These are phyloP conservation scores for Botrytis tulipae DNA, from an alignment of 2,329 filamentous ascomycete species.

Conservation along the genomic window DNA sequence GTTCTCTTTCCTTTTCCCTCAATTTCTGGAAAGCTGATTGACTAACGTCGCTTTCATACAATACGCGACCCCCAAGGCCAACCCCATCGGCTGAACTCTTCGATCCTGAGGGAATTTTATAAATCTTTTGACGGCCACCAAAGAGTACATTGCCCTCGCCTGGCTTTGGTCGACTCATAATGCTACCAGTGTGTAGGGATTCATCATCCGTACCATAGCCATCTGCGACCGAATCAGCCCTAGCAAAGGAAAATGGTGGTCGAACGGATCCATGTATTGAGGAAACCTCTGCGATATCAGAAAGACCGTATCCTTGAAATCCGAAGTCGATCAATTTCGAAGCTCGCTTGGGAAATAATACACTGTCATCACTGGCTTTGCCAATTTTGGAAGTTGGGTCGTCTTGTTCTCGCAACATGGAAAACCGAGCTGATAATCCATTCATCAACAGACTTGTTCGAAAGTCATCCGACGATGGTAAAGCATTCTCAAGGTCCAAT, in stretches of 20 bases:
- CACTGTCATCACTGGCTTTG: slow-evolving; percentile 93
- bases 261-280: slow-evolving; percentile 66
- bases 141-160: slow-evolving; percentile 91
- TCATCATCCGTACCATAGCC: slow-evolving; percentile 65
- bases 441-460: slow-evolving; percentile 95
- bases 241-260: slow-evolving; percentile 58
- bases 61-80: slow-evolving; percentile 61
- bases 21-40: slow-evolving; percentile 81
- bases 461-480: slow-evolving; percentile 86
- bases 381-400: slow-evolving; percentile 85
- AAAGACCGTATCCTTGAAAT: slow-evolving; percentile 51
- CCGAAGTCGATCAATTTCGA: slow-evolving; percentile 71
- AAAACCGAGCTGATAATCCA: slow-evolving; percentile 89
- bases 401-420: slow-evolving; percentile 93
- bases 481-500: slow-evolving; percentile 68
- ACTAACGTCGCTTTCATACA: slow-evolving; percentile 86
- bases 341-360: slow-evolving; percentile 77
- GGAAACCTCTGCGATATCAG: slow-evolving; percentile 88
- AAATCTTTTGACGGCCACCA: slow-evolving; percentile 93
- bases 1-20: slow-evolving; percentile 47
- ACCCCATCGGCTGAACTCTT: slow-evolving; percentile 43
- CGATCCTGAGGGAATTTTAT: slow-evolving; percentile 66
- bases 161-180: slow-evolving; percentile 83
- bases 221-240: slow-evolving; percentile 65
- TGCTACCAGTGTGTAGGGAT: slow-evolving; percentile 57